Percentiles rank a stretch among this genome's conserved stretches.
Evolutionary conservation across 768 basidiomycete genomes (phyloP).

Genomic region (Pleurotus ostreatus): DNA sequence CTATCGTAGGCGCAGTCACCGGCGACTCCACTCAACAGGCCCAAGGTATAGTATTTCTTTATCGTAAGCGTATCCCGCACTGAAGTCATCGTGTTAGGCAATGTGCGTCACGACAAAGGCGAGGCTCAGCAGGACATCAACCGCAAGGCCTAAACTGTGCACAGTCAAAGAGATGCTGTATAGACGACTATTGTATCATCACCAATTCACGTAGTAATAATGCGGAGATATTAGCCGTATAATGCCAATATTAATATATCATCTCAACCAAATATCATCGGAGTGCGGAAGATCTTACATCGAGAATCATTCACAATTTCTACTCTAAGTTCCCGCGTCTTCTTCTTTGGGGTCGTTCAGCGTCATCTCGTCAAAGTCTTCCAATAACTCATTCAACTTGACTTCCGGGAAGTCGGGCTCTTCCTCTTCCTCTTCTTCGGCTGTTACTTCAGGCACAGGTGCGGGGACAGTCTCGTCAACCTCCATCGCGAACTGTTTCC

Average conservation of each 20-base stretch:
- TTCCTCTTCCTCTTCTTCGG: slow-evolving; percentile 50
- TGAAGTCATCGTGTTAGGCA: slow-evolving; percentile 7
- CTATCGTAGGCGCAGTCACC: slow-evolving; percentile 50
- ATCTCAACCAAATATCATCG: too few relatives aligned
- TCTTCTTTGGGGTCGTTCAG: slow-evolving; percentile 39
- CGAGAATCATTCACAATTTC: too few relatives aligned
- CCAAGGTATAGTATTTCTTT: slow-evolving; percentile 27
- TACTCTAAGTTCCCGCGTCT: too few relatives aligned
- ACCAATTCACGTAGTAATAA: too few relatives aligned
- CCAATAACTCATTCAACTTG: slow-evolving; percentile 78
- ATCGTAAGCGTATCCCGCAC: not conserved
- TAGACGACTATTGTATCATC: too few relatives aligned
- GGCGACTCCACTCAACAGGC: slow-evolving; percentile 51
- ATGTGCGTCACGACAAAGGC: slow-evolving; percentile 16
- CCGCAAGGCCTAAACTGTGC: not conserved
- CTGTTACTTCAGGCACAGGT: slow-evolving; percentile 20
- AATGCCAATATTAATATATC: too few relatives aligned
- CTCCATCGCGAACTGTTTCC: slow-evolving; percentile 60
- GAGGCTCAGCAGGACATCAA: slow-evolving; percentile 15
- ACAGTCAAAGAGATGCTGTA: too few relatives aligned
- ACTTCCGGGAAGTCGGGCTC: slow-evolving; percentile 90
- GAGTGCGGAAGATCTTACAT: too few relatives aligned
- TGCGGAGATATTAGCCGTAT: too few relatives aligned
- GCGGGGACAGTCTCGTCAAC: slow-evolving; percentile 42
- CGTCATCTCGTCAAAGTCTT: slow-evolving; percentile 91